Percentiles rank a stretch among this genome's conserved stretches.
These are phyloP conservation scores for Naganishia liquefaciens DNA, from an alignment of 1,284 basidiomycete species.

Conservation along the genomic window DNA sequence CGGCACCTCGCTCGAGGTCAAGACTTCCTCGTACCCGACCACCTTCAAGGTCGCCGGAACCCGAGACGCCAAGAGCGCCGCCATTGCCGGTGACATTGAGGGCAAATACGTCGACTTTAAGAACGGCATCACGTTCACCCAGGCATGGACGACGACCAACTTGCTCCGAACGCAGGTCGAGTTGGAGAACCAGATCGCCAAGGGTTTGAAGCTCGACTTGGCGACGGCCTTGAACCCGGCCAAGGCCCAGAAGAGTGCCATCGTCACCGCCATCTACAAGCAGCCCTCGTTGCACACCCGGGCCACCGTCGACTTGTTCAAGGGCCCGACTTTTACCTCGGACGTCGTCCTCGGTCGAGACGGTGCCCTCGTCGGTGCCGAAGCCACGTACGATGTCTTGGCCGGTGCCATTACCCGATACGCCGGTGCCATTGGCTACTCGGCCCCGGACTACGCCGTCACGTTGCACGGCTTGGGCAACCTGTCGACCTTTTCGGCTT, in stretches of 20 bases:
- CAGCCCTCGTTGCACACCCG: conserved; percentile 94
- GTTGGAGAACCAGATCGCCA: conserved; percentile 96
- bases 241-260: conserved; percentile 71
- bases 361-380: conserved; percentile 94
- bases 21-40: conserved; percentile 89
- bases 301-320: conserved; percentile 90
- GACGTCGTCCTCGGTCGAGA: conserved; percentile 95
- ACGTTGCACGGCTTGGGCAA: conserved; percentile 94
- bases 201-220: conserved; percentile 95
- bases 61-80: conserved; percentile 70
- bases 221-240: conserved; percentile 78
- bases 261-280: conserved; percentile 85
- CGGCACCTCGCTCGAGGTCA: conserved; percentile 79
- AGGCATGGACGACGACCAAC: conserved; percentile 91
- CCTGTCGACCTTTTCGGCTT: conserved; percentile 89
- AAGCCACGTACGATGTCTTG: conserved; percentile 94
- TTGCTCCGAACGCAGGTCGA: conserved; percentile 85
- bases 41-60: conserved; percentile 82
- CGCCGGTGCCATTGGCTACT: conserved; percentile 89
- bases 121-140: conserved; percentile 84
- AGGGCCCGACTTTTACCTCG: conserved; percentile 95
- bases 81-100: conserved; percentile 84
- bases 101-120: conserved; percentile 84
- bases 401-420: conserved; percentile 90
- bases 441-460: conserved; percentile 86